Evolutionary conservation across 2,329 filamentous ascomycete species (phyloP), one percentile per base, ranked within the genome.

Genomic region (Arthrobotrys megalospora): DNA sequence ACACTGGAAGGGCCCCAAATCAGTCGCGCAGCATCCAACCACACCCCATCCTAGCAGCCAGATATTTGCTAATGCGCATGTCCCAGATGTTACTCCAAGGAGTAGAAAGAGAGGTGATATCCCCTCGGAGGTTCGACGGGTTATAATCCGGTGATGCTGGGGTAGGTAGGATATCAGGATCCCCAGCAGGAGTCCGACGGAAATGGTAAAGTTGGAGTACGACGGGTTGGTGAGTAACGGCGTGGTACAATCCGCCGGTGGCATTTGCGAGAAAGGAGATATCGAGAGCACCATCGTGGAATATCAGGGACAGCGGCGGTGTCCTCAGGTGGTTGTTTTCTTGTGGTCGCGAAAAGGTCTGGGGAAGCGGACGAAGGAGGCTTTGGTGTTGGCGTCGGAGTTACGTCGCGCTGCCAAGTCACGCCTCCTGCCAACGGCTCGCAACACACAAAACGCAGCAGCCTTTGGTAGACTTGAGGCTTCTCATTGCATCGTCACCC

Each of bases 91-190:
- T 28, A 92, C 93, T 77, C 96, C 96, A n/a, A 99, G 90, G 1
- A 98, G 89, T 80, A 99, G 91, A 83, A 97, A 99, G 85, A 95
- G 96, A 7, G 96, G 95, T 34, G 94, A 97, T 79, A 99, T 94
- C 79, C 96, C 96, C 84, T 97, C 95, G 21, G 95, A 96, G 12
- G 93, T 96, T 79, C 91, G 90, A 69, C 94, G 90, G 47, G 89
- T 87, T 81, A 97, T 93, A 85, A 99, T 98, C 82, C 96, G 93
- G 84, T 92, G 89, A 85, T 98, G 95, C 84, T 99, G 96, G 0
- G 96, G 96, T 1, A 98, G 88, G 86, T 99, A 99, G 38, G 95
- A 98, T 75, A 97, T 86, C 79, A 97, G 87, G 82, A 98, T 94
- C 72, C 95, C 95, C 81, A 97, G 83, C 79, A 98, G 87, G 81